Evolutionary conservation across 345 rosid species (phyloP), one percentile per base, ranked within the genome.

Genomic region (Ceriops zippeliana): DNA sequence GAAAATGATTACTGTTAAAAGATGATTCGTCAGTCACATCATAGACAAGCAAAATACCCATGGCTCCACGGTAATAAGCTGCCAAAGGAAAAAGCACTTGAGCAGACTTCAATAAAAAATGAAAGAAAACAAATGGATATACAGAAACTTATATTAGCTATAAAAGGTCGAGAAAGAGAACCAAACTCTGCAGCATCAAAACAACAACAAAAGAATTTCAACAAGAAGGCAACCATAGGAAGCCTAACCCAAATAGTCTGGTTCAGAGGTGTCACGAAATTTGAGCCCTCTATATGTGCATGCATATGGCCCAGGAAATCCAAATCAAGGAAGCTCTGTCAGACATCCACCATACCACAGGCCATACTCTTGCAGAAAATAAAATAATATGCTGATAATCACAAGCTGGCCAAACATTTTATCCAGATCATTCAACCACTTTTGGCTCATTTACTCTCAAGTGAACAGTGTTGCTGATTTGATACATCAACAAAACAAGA

Each of bases 1-100:
- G 59, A 13, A 56, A 15, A 27, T 56, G 10, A 56, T 75, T 64
- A 75, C 78, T 75, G 46, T 75, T 75, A 52, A 75, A 75, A 30
- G 78, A 75, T 49, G 78, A 75, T 22, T 75, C 78, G 64, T 75
- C 78, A 16, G 78, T 75, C 15, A 75, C 78, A 70, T 75, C 78
- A 35, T 75, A 75, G 37, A 75, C 78, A 0, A 75, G 59, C 70
- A 75, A 75, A 69, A 75, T 75, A 11, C 78, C 78, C 78, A 75
- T 75, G 26, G 78, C 78, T 64, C 78, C 78, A 34, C 78, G 70
- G 61, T 75, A 75, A 19, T 75, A 75, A 26, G 78, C 78, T 75
- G 78, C 73, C 52, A 38, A 35, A 68, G 24, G 56, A 31, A 38
- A 52, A 15, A 61, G 15, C 22, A 61, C 57, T 16, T 72, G 11